A percentile compares a stretch with the other conserved stretches of the same genome.
Evolutionary conservation across 2,329 filamentous ascomycete genomes (phyloP).

Genomic region (Magnaporthales sp.): DNA sequence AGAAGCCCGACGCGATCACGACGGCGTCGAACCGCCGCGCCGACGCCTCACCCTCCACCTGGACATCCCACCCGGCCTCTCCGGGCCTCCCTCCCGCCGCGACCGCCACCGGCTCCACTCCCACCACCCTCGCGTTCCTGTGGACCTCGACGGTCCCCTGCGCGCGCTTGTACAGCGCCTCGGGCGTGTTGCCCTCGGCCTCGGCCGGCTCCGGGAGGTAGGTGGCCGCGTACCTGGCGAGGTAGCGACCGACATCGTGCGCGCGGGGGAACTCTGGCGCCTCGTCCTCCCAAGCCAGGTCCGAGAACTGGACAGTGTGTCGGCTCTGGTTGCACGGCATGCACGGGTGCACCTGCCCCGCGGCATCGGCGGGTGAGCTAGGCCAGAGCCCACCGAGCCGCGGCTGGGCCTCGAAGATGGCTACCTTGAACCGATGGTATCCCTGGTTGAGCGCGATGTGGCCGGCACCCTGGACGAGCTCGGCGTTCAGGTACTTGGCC

Average conservation of each 20-base stretch:
- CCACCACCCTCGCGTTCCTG: constrained; percentile 33
- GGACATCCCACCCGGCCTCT: constrained; percentile 30
- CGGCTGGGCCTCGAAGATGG: constrained; percentile 57
- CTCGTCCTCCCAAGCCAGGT: constrained; percentile 58
- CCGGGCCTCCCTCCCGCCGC: constrained; percentile 5
- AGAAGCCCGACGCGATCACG: constrained; percentile 68
- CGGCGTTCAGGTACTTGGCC: not conserved
- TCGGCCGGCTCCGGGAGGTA: constrained; percentile 20
- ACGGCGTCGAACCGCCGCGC: constrained; percentile 55
- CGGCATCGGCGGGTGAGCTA: constrained; percentile 34
- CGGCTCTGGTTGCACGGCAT: constrained; percentile 69
- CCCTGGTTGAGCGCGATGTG: constrained; percentile 1
- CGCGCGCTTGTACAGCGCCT: constrained; percentile 1
- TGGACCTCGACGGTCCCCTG: not conserved
- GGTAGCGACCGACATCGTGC: constrained; percentile 67
- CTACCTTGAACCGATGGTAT: constrained; percentile 48
- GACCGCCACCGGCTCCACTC: constrained; percentile 21
- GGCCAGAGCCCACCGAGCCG: constrained; percentile 77
- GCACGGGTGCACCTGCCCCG: constrained; percentile 51
- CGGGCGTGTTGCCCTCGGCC: not conserved
- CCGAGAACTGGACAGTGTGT: constrained; percentile 66
- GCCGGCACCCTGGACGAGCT: not conserved
- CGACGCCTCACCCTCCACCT: not conserved
- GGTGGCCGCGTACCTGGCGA: constrained; percentile 48
- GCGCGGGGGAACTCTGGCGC: constrained; percentile 62